phyloP scores from a whole-genome alignment of 257 asterid genomes.

The Eustoma russellianum region DNA sequence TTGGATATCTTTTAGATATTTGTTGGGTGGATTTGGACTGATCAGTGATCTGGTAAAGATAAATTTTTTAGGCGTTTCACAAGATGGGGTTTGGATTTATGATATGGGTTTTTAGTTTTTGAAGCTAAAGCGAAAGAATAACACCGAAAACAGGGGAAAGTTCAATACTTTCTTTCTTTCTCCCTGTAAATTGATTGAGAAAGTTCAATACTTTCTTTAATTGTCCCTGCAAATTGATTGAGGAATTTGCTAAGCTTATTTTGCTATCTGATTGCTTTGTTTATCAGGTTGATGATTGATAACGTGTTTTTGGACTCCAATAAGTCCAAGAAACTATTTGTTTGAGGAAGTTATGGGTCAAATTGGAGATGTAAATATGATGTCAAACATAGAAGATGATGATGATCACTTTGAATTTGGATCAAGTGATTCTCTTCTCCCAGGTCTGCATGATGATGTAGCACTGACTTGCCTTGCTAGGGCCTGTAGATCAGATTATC shows the following conservation, averaged over 20 bases:
- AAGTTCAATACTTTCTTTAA: slow-evolving; percentile 3
- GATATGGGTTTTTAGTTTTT: no score
- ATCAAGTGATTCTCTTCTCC: slow-evolving; percentile 52
- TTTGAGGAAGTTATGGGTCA: slow-evolving; percentile 10
- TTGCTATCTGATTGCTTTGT: slow-evolving; percentile 19
- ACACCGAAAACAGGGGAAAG: slow-evolving; percentile 16
- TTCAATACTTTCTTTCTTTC: slow-evolving; percentile 6
- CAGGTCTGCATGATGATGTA: slow-evolving; percentile 65
- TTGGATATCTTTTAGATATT: slow-evolving; percentile 9
- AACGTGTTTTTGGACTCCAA: slow-evolving; percentile 21
- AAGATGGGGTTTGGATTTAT: slow-evolving; percentile 15
- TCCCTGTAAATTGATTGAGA: slow-evolving; percentile 15
- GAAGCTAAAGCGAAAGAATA: slow-evolving; percentile 13
- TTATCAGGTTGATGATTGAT: slow-evolving; percentile 18
- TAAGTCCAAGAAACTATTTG: slow-evolving; percentile 23
- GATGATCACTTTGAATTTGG: slow-evolving; percentile 29
- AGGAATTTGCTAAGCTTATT: slow-evolving; percentile 7
- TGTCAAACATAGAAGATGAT: slow-evolving; percentile 32
- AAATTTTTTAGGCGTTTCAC: slow-evolving; percentile 13
- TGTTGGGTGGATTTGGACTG: slow-evolving; percentile 13
- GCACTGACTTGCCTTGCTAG: slow-evolving; percentile 63
- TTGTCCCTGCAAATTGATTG: slow-evolving; percentile 14
- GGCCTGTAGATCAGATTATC: slow-evolving; percentile 62
- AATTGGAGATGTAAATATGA: slow-evolving; percentile 17
- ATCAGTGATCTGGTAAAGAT: slow-evolving; percentile 12